These are phyloP conservation scores for Solanum lycopersicoides DNA, from an alignment of 257 asterid species.

Conservation along the genomic window DNA sequence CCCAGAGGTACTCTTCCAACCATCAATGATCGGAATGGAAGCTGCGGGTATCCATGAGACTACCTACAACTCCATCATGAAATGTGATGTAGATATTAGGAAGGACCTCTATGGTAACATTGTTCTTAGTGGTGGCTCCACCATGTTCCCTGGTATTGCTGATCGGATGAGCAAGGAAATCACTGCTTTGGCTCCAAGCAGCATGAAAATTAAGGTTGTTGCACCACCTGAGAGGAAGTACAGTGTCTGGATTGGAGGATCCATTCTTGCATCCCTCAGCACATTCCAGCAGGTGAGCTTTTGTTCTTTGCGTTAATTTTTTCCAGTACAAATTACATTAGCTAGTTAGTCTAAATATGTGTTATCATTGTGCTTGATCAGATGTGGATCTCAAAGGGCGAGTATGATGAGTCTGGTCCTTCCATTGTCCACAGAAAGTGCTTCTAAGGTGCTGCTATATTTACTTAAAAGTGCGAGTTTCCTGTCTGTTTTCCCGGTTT, in stretches of 20 bases:
- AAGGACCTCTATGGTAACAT: conserved; percentile 46
- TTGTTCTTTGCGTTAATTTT: neutral
- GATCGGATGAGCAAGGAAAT: conserved; percentile 48
- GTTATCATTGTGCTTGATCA: neutral
- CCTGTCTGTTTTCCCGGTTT: conserved; percentile 3
- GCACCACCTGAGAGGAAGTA: conserved; percentile 48
- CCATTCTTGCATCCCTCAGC: conserved; percentile 45
- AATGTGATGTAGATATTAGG: conserved; percentile 46
- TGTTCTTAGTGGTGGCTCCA: conserved; percentile 43
- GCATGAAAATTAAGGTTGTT: conserved; percentile 48
- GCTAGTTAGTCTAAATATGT: neutral
- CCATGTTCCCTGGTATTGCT: conserved; percentile 47
- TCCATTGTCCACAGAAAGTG: conserved; percentile 47
- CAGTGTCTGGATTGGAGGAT: conserved; percentile 52
- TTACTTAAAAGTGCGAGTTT: neutral
- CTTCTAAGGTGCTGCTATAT: conserved; percentile 23
- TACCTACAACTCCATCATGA: conserved; percentile 40
- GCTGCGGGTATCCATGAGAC: conserved; percentile 47
- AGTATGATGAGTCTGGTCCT: conserved; percentile 42
- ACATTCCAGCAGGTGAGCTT: conserved; percentile 36
- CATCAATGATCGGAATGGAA: conserved; percentile 41
- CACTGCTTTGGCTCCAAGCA: conserved; percentile 44
- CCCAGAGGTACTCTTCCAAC: conserved; percentile 44
- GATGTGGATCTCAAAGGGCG: conserved; percentile 49
- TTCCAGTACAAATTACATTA: neutral